Base-by-base conservation (phyloP, 2,329 filamentous ascomycete genomes). In the Karstenula rhodostoma region DNA sequence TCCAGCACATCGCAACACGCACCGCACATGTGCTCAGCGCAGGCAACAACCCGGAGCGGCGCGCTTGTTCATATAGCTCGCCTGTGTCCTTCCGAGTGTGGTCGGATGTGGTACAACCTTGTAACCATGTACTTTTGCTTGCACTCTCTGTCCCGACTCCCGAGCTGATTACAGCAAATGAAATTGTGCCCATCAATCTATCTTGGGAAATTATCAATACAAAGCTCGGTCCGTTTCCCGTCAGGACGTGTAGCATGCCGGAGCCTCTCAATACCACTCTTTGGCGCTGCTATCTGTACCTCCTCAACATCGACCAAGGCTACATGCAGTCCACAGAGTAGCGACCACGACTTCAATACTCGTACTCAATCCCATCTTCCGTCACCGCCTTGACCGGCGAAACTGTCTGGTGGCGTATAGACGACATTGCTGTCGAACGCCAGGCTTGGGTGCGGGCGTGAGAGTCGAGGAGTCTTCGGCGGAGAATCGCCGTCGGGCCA, bases 401-500 rank as follows among this genome's bases (percentile, higher is more conserved):
- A 6, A 17, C 19, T 33, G 19, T 35, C 40, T 37, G 52, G 52
- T n/a, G 52, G 52, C 12, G 52, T 55, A 32, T 47, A 55, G 15
- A 22, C 27, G 9, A 10, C 29, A 47, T 55, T 55, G 52, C 52
- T 55, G 42, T 55, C 52, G 19, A 55, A 55, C 4, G 29, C 23
- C 13, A 55, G 42, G 23, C 25, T 44, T 35, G 42, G 10, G 7
- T 33, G 25, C 7, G 52, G 52, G 25, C 52, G 52, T 46, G 52
- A 55, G 37, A 55, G 25, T 47, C 52, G 52, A 47, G 52, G 52
- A 3, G 52, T 55, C 42, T 55, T 55, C 22, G 52, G 52, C 8
- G 3, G 19, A 15, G 9, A 8, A 22, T 35, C 42, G 10, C 13
- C 2, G 19, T 37, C 42, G 27, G 42, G n/a, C 6, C 10, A 33